Evolutionary conservation across 305 asterid genomes (phyloP).

Genomic region (Nicotiana rustica): DNA sequence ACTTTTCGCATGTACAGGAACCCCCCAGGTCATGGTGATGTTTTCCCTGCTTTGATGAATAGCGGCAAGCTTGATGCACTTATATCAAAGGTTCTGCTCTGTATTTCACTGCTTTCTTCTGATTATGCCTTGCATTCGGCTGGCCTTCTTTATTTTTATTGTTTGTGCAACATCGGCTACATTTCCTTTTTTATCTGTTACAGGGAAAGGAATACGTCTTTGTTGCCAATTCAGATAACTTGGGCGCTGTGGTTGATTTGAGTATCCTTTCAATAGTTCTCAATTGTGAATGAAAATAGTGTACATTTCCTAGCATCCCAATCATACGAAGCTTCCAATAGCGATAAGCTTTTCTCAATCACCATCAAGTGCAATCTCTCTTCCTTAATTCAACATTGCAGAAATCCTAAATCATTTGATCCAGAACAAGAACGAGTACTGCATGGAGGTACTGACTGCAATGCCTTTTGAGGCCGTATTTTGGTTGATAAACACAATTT

Average conservation of each 20-base stretch:
- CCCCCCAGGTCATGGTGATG: conserved; percentile 95
- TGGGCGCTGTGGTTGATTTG: conserved; percentile 89
- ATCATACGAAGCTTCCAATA: not conserved
- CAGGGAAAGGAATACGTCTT: conserved; percentile 90
- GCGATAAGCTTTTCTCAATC: not conserved
- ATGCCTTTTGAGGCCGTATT: conserved; percentile 24
- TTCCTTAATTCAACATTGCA: conserved; percentile 58
- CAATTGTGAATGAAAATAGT: not conserved
- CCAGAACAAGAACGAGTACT: conserved; percentile 77
- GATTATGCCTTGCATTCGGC: conserved; percentile 26
- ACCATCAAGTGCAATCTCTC: conserved; percentile 23
- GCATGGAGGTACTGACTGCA: conserved; percentile 75
- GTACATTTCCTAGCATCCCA: not conserved
- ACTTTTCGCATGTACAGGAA: conserved; percentile 53
- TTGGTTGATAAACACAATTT: conserved; percentile 21
- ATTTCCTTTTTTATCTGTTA: conserved; percentile 21
- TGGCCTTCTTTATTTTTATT: conserved; percentile 8
- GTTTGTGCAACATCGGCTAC: conserved; percentile 8
- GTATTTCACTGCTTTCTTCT: not conserved
- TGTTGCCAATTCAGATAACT: conserved; percentile 83
- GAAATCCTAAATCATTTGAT: conserved; percentile 80
- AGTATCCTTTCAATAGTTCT: conserved; percentile 61
- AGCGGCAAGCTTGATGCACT: conserved; percentile 83
- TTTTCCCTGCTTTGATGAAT: conserved; percentile 78
- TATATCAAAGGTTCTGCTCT: conserved; percentile 61